Evolutionary conservation across 2,329 filamentous ascomycete species (phyloP).

Genomic region (Aureobasidium vineae): DNA sequence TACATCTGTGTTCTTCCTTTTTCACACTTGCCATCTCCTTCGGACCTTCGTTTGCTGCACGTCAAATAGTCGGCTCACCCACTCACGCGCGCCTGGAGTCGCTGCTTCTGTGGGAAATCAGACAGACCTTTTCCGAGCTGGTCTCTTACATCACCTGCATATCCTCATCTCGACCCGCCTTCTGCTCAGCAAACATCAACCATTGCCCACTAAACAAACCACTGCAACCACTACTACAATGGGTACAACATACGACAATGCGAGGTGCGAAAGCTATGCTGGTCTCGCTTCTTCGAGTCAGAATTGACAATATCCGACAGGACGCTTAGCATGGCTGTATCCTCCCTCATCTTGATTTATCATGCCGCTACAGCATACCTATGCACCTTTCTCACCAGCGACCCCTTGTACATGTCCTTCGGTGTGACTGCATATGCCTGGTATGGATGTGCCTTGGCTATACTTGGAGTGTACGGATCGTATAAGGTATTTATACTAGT

Average conservation of each 20-base stretch:
- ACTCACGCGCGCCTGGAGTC: slow-evolving; percentile 25
- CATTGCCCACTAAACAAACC: not conserved
- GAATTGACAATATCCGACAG: slow-evolving; percentile 9
- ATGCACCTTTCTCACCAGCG: slow-evolving; percentile 34
- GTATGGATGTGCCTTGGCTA: slow-evolving; percentile 32
- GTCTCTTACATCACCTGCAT: slow-evolving; percentile 19
- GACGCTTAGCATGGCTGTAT: slow-evolving; percentile 30
- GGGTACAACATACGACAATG: slow-evolving; percentile 6
- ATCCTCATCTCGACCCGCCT: not conserved
- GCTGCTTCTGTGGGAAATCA: slow-evolving; percentile 19
- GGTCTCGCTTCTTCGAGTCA: too few species aligned
- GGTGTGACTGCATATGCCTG: slow-evolving; percentile 34
- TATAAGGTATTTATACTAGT: slow-evolving; percentile 28
- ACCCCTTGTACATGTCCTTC: slow-evolving; percentile 34
- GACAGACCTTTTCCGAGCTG: slow-evolving; percentile 16
- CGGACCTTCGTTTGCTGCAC: slow-evolving; percentile 13
- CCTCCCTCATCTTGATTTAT: slow-evolving; percentile 32
- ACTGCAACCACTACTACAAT: not conserved
- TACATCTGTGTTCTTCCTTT: slow-evolving; percentile 9
- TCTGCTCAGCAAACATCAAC: not conserved
- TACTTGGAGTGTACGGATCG: slow-evolving; percentile 33
- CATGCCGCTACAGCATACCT: slow-evolving; percentile 32
- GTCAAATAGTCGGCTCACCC: slow-evolving; percentile 1
- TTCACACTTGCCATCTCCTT: slow-evolving; percentile 9
- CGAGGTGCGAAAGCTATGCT: not conserved